Evolutionary conservation across 1,284 basidiomycete genomes (phyloP).

Genomic region (Erythrobasidium hasegawianum): DNA sequence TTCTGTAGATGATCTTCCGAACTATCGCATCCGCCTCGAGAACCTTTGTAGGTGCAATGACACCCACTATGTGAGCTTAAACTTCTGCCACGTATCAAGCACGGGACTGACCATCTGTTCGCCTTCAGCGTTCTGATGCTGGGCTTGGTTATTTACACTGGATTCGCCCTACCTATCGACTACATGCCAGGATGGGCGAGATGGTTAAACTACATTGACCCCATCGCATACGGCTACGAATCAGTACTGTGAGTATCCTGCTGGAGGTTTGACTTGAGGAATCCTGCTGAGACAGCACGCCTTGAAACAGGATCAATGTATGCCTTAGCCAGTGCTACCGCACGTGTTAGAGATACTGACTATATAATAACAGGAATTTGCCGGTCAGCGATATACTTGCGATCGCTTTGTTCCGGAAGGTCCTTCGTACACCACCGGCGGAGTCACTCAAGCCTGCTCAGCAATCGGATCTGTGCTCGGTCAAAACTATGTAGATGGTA

Average conservation of each 20-base stretch:
- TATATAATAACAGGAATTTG: conserved; percentile 64
- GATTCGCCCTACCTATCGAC: conserved; percentile 51
- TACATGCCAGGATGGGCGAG: conserved; percentile 50
- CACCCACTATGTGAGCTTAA: conserved; percentile 50
- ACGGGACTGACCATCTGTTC: too few species aligned
- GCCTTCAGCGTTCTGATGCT: conserved; percentile 40
- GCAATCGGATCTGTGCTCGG: conserved; percentile 48
- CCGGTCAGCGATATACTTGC: conserved; percentile 46
- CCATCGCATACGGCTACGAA: conserved; percentile 50
- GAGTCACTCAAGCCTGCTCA: conserved; percentile 51
- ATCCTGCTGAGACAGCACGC: too few species aligned
- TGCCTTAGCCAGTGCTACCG: too few species aligned
- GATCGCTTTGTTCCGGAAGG: conserved; percentile 50
- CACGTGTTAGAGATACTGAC: too few species aligned
- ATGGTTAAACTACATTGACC: conserved; percentile 56
- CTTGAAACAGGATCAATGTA: neutral
- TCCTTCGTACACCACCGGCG: conserved; percentile 47
- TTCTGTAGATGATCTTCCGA: conserved; percentile 52
- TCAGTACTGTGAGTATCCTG: conserved; percentile 48
- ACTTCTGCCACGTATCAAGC: too few species aligned
- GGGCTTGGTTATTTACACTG: conserved; percentile 54
- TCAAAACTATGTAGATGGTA: conserved; percentile 51
- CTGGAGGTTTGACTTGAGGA: too few species aligned
- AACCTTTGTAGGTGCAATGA: conserved; percentile 51
- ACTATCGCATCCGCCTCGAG: conserved; percentile 53